Evolutionary conservation across 2,329 filamentous ascomycete species (phyloP), one percentile per base, ranked within the genome.

Genomic region (Colletotrichum ledebouriae): DNA sequence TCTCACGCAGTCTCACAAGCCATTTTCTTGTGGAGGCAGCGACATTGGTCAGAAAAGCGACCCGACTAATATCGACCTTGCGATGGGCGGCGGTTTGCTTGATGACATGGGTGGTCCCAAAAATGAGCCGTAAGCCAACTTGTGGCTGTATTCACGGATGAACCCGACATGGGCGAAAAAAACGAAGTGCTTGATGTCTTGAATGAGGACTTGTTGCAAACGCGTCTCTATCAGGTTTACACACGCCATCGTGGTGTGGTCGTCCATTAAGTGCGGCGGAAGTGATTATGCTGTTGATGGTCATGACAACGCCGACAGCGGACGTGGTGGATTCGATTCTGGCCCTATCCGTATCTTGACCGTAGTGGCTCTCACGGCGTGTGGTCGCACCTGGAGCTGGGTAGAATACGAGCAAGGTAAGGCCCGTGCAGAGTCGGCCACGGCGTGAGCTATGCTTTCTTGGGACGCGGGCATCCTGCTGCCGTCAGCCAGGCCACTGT

Each of bases 21-120:
- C 29, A 29, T 6, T 29, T 29, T 6, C 25, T 9, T 34, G 5
- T 10, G 22, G 53, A 13, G 25, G 50, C 20, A 64, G 33, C 53
- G 53, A 59, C 55, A 52, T 34, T 34, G 4, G 53, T 9, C n/a
- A 58, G 47, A 20, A 47, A 15, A 22, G 15, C 49, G 22, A 64
- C 46, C 61, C 52, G 52, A 42, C 33, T 25, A 59, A 50, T 20
- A 59, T n/a, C 25, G n/a, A 20, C 17, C 22, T 64, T 59, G 53
- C 44, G 25, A 47, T n/a, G 34, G 44, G 13, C 6, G 42, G 25
- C 44, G 9, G 34, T 39, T 52, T 52, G 49, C 20, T 42, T 42
- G 61, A 39, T 59, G 61, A 44, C 15, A 42, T 15, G 58, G 15
- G n/a, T 41, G 33, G 17, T 58, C 52, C 60, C 46, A 25, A 10